Percentiles rank a stretch among this genome's conserved stretches.
Evolutionary conservation across 1,284 basidiomycete species (phyloP).

Genomic region (Hortiboletus rubellus): DNA sequence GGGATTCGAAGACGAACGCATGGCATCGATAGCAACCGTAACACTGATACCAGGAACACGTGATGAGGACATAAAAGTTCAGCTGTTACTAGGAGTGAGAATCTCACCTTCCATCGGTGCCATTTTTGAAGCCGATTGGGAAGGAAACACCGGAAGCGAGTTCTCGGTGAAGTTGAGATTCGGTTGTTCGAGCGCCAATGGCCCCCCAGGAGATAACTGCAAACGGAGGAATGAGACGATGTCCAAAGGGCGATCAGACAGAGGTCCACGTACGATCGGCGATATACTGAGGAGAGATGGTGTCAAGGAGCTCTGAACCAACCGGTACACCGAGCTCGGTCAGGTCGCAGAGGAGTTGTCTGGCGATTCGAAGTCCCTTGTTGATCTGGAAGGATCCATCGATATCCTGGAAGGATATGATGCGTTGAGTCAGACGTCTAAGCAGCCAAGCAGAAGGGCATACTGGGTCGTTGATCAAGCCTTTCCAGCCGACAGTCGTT

Average conservation of each 20-base stretch:
- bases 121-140: slow-evolving; percentile 99
- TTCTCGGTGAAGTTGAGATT: slow-evolving; percentile 92
- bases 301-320: slow-evolving; percentile 94
- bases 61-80: slow-evolving; percentile 12
- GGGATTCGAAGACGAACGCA: slow-evolving; percentile 88
- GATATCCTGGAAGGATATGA: slow-evolving; percentile 52
- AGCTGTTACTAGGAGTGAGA: background rate
- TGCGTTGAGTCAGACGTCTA: background rate
- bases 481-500: slow-evolving; percentile 90
- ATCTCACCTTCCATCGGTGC: slow-evolving; percentile 87
- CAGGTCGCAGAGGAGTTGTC: slow-evolving; percentile 88
- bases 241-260: background rate
- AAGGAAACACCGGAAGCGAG: slow-evolving; percentile 88
- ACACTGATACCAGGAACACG: slow-evolving; percentile 40
- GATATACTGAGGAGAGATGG: slow-evolving; percentile 86
- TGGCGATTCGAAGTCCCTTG: slow-evolving; percentile 86
- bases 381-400: slow-evolving; percentile 97
- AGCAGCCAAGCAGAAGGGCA: background rate
- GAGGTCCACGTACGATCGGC: slow-evolving; percentile 53
- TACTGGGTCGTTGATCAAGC: slow-evolving; percentile 81
- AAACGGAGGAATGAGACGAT: background rate
- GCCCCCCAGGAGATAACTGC: slow-evolving; percentile 93
- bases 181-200: slow-evolving; percentile 95
- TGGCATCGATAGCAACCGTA: slow-evolving; percentile 89
- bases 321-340: slow-evolving; percentile 89